These are phyloP conservation scores for Drechslerella coelobrocha DNA, from an alignment of 2,329 filamentous ascomycete species.

Conservation along the genomic window DNA sequence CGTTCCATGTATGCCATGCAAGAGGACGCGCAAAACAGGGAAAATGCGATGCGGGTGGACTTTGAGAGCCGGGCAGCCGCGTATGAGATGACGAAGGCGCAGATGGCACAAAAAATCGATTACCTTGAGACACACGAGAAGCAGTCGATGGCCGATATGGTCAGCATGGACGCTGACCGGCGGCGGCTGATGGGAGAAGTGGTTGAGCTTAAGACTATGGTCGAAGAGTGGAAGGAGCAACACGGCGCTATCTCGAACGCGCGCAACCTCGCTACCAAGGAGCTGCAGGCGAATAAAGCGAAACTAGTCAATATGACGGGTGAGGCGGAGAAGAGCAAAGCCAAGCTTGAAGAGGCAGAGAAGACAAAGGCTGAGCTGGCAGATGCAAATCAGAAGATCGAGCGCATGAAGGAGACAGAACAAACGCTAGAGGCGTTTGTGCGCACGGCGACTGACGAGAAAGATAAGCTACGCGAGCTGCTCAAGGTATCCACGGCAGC, in stretches of 20 bases:
- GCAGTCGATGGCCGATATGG: conserved; percentile 3
- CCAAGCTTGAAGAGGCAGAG: conserved; percentile 16
- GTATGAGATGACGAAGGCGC: background rate
- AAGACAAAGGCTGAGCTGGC: conserved; percentile 7
- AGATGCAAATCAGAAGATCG: conserved; percentile 10
- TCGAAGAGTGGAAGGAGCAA: conserved; percentile 9
- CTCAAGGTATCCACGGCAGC: conserved; percentile 4
- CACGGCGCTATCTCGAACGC: background rate
- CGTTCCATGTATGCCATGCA: conserved; percentile 24
- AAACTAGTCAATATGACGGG: conserved; percentile 13
- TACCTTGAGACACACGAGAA: background rate
- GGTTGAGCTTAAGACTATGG: conserved; percentile 1
- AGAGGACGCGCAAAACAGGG: background rate
- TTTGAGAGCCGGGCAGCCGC: background rate
- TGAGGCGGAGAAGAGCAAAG: conserved; percentile 12
- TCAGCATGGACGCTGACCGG: background rate
- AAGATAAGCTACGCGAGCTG: conserved; percentile 20
- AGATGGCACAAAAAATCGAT: background rate
- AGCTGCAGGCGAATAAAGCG: conserved; percentile 9
- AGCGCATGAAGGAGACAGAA: conserved; percentile 18
- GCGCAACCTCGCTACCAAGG: background rate
- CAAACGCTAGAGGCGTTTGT: conserved; percentile 12
- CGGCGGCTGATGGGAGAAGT: conserved; percentile 9
- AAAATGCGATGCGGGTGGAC: background rate
- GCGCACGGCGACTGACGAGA: conserved; percentile 22